These are phyloP conservation scores for Parsonsia alboflavescens DNA, from an alignment of 257 asterid genomes.

Conservation along the genomic window DNA sequence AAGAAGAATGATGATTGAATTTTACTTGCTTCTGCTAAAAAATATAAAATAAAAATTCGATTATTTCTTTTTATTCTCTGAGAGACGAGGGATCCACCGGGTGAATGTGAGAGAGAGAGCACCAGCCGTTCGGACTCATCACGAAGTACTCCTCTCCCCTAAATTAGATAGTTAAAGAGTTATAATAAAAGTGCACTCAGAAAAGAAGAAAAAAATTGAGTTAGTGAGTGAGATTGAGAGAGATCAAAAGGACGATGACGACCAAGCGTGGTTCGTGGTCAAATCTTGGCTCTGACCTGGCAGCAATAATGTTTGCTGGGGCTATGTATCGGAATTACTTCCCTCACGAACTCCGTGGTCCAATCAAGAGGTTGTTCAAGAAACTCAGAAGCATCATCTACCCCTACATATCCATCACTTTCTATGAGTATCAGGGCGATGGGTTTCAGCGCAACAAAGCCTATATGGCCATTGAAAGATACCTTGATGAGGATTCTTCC, in stretches of 20 bases:
- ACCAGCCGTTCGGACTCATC: too few species aligned
- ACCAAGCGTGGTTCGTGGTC: constrained; percentile 12
- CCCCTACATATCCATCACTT: constrained; percentile 13
- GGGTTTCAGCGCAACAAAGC: constrained; percentile 39
- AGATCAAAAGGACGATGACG: constrained; percentile 11
- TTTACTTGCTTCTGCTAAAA: too few species aligned
- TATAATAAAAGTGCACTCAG: too few species aligned
- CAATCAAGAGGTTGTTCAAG: not conserved
- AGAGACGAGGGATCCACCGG: too few species aligned
- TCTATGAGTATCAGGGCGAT: constrained; percentile 13
- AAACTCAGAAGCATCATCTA: not conserved
- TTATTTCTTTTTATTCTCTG: too few species aligned
- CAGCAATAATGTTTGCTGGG: constrained; percentile 17
- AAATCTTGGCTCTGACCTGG: constrained; percentile 15
- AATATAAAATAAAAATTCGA: too few species aligned
- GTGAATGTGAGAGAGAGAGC: too few species aligned
- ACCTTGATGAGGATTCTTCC: constrained; percentile 43
- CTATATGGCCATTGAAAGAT: constrained; percentile 42
- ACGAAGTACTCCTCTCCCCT: too few species aligned
- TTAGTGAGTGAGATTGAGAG: too few species aligned
- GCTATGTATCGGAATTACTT: constrained; percentile 15
- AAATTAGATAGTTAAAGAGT: too few species aligned
- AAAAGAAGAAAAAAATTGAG: too few species aligned
- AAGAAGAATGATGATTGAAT: too few species aligned
- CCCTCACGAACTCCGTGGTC: constrained; percentile 16